A percentile compares a stretch with the other conserved stretches of the same genome.
Conservation (phyloP, 2,329 filamentous ascomycete genomes). For the Colletotrichum shisoi region DNA sequence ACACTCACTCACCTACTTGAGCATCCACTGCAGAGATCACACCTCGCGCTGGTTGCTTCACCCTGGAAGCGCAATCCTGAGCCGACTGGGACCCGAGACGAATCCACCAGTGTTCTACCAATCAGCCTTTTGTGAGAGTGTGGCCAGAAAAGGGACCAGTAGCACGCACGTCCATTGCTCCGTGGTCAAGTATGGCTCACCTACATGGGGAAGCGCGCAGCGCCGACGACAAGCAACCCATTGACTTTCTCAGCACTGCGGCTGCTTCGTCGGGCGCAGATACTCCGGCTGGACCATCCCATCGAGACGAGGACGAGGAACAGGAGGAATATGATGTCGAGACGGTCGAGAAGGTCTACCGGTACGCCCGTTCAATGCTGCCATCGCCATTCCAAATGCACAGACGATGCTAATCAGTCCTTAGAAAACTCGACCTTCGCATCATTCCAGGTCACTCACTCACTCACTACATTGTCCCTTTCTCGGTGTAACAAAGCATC, state of each 20-base stretch:
- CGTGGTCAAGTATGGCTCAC: slow-evolving; percentile 58
- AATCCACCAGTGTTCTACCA: not conserved
- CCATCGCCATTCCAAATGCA: not conserved
- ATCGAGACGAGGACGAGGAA: slow-evolving; percentile 42
- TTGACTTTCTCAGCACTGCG: slow-evolving; percentile 26
- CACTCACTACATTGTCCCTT: slow-evolving; percentile 42
- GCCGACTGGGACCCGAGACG: not conserved
- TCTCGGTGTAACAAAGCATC: not conserved
- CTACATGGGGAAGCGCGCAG: slow-evolving; percentile 43
- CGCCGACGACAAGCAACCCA: slow-evolving; percentile 47
- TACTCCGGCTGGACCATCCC: slow-evolving; percentile 26
- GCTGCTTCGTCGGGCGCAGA: slow-evolving; percentile 14
- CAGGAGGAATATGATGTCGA: slow-evolving; percentile 57
- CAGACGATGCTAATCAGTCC: slow-evolving; percentile 3
- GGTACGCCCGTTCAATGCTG: slow-evolving; percentile 42
- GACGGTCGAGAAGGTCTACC: slow-evolving; percentile 64
- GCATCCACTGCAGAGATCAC: slow-evolving; percentile 2
- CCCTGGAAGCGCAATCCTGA: not conserved
- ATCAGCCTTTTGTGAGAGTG: slow-evolving; percentile 14
- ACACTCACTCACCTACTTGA: not conserved
- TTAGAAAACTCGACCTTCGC: slow-evolving; percentile 63
- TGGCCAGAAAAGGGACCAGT: slow-evolving; percentile 56
- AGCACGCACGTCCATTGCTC: slow-evolving; percentile 63
- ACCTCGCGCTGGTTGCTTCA: not conserved
- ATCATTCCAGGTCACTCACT: slow-evolving; percentile 65